Evolutionary conservation across 2,329 filamentous ascomycete genomes (phyloP).

Genomic region (Aspergillus pseudotamarii): DNA sequence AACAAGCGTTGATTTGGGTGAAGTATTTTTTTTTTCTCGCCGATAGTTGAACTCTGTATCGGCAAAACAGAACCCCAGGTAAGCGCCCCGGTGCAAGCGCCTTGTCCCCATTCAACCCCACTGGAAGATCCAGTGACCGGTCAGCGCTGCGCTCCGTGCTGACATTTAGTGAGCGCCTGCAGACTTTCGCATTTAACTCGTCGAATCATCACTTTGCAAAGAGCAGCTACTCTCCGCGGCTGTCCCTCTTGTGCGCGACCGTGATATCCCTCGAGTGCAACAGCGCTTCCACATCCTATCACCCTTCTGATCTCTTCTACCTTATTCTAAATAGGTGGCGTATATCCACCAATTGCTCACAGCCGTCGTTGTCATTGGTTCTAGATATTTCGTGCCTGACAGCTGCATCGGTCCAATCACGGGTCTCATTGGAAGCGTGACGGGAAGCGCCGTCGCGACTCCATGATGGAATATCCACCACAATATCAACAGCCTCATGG

Average conservation of each 20-base stretch:
- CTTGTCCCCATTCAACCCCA: slow-evolving; percentile 26
- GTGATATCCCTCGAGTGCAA: slow-evolving; percentile 26
- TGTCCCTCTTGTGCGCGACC: slow-evolving; percentile 30
- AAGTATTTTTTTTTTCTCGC: slow-evolving; percentile 15
- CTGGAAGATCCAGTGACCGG: slow-evolving; percentile 45
- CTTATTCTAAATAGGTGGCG: slow-evolving; percentile 18
- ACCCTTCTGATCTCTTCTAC: slow-evolving; percentile 20
- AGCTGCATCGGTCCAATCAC: slow-evolving; percentile 21
- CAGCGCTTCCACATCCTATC: slow-evolving; percentile 27
- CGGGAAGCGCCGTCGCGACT: slow-evolving; percentile 28
- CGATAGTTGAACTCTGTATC: slow-evolving; percentile 16
- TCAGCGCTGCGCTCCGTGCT: slow-evolving; percentile 46
- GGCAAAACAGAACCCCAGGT: slow-evolving; percentile 33
- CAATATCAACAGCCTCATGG: slow-evolving; percentile 67
- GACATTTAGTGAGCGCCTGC: slow-evolving; percentile 44
- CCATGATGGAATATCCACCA: slow-evolving; percentile 75
- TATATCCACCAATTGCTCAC: slow-evolving; percentile 21
- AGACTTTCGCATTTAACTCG: slow-evolving; percentile 38
- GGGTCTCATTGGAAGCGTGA: slow-evolving; percentile 27
- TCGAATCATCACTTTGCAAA: slow-evolving; percentile 46
- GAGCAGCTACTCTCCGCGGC: slow-evolving; percentile 26
- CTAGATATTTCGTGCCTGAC: slow-evolving; percentile 20
- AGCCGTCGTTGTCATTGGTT: slow-evolving; percentile 24
- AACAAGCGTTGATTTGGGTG: slow-evolving; percentile 22
- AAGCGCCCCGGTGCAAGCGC: slow-evolving; percentile 31